phyloP scores from a whole-genome alignment of 2,329 filamentous ascomycete genomes.

The Cadophora luteo-olivacea region DNA sequence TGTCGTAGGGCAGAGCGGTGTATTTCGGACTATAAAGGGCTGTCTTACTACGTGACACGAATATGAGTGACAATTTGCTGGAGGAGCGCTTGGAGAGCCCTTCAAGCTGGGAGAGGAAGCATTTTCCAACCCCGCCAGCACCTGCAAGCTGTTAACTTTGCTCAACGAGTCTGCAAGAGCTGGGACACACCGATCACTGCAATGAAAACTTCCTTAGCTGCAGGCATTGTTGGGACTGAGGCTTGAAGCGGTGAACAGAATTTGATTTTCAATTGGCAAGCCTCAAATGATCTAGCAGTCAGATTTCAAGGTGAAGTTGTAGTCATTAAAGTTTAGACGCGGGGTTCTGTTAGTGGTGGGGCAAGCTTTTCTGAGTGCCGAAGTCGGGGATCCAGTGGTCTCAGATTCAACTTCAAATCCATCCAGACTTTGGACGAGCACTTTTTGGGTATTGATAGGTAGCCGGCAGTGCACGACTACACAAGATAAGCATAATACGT shows the following conservation, averaged over 20 bases:
- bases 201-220: slow-evolving; percentile 49
- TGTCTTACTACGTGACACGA: slow-evolving; percentile 86
- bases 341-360: slow-evolving; percentile 3
- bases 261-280: slow-evolving; percentile 4
- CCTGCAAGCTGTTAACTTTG: slow-evolving; percentile 57
- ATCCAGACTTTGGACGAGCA: background rate
- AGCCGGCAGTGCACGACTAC: too few species aligned
- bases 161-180: slow-evolving; percentile 25
- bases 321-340: slow-evolving; percentile 4
- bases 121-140: slow-evolving; percentile 90
- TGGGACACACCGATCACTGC: slow-evolving; percentile 50
- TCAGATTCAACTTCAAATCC: background rate
- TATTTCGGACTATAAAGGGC: slow-evolving; percentile 79
- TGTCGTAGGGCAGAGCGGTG: slow-evolving; percentile 67
- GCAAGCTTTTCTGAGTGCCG: background rate
- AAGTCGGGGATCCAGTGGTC: background rate
- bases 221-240: slow-evolving; percentile 34
- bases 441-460: background rate
- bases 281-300: background rate
- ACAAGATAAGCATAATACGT: background rate
- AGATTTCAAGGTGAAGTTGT: slow-evolving; percentile 10
- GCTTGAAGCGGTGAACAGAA: background rate
- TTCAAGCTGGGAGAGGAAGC: slow-evolving; percentile 84
- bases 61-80: slow-evolving; percentile 74
- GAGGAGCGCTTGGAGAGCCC: slow-evolving; percentile 66